phyloP scores from a whole-genome alignment of 805 yeast genomes.

The Maudiozyma serrabonitensis region DNA sequence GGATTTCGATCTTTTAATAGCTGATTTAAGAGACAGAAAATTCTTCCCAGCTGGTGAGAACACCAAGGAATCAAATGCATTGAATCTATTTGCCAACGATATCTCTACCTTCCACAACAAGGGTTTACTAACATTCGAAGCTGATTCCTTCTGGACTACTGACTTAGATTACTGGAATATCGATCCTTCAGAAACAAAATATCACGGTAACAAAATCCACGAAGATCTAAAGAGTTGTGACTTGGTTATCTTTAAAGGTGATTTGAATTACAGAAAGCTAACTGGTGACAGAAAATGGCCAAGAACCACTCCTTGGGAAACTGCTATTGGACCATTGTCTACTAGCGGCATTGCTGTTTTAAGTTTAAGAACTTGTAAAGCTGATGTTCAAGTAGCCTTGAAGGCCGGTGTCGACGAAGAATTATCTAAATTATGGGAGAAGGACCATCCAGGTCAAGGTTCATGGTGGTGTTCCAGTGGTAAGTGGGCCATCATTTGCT shows the following conservation, averaged over 20 bases:
- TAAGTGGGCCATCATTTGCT: slow-evolving; percentile 86
- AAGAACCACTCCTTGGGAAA: slow-evolving; percentile 60
- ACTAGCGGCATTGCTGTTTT: slow-evolving; percentile 52
- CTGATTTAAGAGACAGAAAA: slow-evolving; percentile 42
- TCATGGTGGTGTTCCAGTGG: slow-evolving; percentile 83
- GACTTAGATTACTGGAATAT: slow-evolving; percentile 69
- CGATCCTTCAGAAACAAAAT: slow-evolving; percentile 38
- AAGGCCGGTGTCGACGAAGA: slow-evolving; percentile 62
- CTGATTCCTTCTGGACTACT: slow-evolving; percentile 81
- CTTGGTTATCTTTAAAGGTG: slow-evolving; percentile 85
- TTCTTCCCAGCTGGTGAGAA: slow-evolving; percentile 36
- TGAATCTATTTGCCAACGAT: slow-evolving; percentile 40
- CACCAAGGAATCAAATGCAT: slow-evolving; percentile 29
- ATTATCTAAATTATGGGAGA: slow-evolving; percentile 51
- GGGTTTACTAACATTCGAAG: slow-evolving; percentile 43
- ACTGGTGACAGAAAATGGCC: slow-evolving; percentile 90
- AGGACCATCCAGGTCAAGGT: slow-evolving; percentile 51
- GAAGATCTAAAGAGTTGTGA: slow-evolving; percentile 52
- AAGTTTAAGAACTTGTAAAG: slow-evolving; percentile 87
- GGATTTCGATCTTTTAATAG: slow-evolving; percentile 55
- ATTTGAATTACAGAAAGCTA: slow-evolving; percentile 86
- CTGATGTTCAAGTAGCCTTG: slow-evolving; percentile 89
- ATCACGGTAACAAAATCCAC: slow-evolving; percentile 49
- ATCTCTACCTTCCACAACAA: slow-evolving; percentile 35
- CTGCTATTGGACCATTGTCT: slow-evolving; percentile 64